phyloP scores from a whole-genome alignment of 345 rosid species.

The Psidium friedrichsthalianum region DNA sequence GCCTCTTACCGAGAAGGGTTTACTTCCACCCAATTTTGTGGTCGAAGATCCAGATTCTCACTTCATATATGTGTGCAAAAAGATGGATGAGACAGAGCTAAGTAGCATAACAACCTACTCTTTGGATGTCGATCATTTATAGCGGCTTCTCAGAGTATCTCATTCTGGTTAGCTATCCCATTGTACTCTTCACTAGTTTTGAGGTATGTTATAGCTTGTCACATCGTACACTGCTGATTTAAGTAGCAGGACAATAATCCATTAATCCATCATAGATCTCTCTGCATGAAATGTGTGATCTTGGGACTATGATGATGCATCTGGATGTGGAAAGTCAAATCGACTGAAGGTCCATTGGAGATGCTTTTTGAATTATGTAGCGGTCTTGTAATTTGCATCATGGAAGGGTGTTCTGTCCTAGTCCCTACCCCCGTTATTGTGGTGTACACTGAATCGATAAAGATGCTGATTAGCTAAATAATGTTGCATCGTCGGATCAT shows the following conservation, averaged over 20 bases:
- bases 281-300: background rate
- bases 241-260: background rate
- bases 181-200: background rate
- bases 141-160: background rate
- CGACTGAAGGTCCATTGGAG: background rate
- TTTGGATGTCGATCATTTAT: constrained; percentile 23
- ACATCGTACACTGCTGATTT: background rate
- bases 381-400: background rate
- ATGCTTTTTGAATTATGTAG: background rate
- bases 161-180: background rate
- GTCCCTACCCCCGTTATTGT: background rate
- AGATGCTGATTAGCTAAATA: background rate
- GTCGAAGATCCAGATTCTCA: constrained; percentile 91
- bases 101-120: constrained; percentile 21
- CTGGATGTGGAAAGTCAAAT: background rate
- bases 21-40: constrained; percentile 51
- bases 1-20: constrained; percentile 52
- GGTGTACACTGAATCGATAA: background rate
- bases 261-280: background rate
- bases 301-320: background rate
- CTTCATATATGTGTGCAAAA: constrained; percentile 72
- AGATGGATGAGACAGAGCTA: constrained; percentile 28
- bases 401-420: background rate
- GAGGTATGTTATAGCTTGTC: background rate
- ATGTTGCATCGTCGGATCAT: background rate